phyloP scores from a whole-genome alignment of 306 rosid genomes.

The Potentilla sterilis region DNA sequence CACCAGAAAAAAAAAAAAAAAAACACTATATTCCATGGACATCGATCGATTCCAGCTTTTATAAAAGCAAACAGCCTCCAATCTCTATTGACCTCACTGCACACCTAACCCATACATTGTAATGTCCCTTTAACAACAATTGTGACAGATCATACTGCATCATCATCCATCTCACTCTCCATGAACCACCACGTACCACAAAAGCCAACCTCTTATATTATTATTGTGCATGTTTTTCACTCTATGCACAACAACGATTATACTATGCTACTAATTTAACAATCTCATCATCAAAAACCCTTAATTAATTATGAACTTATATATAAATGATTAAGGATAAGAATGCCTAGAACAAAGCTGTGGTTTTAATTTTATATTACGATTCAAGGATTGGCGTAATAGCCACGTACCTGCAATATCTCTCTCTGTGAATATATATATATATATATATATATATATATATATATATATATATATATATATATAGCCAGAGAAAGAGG shows the following conservation, averaged over 20 bases:
- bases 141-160: slow-evolving; percentile 10
- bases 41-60: slow-evolving; percentile 12
- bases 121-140: slow-evolving; percentile 6
- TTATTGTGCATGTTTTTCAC: slow-evolving; percentile 1
- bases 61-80: slow-evolving; percentile 29
- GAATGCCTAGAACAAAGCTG: slow-evolving; percentile 2
- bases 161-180: slow-evolving; percentile 28
- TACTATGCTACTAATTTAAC: neutral
- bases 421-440: too few relatives aligned
- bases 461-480: too few relatives aligned
- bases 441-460: too few relatives aligned
- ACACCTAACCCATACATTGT: neutral
- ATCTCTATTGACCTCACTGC: slow-evolving; percentile 22
- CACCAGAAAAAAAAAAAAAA: neutral
- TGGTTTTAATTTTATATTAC: neutral
- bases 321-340: slow-evolving; percentile 21
- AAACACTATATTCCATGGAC: slow-evolving; percentile 8
- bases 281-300: neutral
- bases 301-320: neutral
- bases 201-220: slow-evolving; percentile 17
- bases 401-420: too few relatives aligned
- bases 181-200: slow-evolving; percentile 36
- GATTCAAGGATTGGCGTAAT: neutral
- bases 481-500: neutral
- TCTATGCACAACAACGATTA: slow-evolving; percentile 13